Evolutionary conservation across 2,329 filamentous ascomycete genomes (phyloP).

Genomic region (Pseudogymnoascus sp.): DNA sequence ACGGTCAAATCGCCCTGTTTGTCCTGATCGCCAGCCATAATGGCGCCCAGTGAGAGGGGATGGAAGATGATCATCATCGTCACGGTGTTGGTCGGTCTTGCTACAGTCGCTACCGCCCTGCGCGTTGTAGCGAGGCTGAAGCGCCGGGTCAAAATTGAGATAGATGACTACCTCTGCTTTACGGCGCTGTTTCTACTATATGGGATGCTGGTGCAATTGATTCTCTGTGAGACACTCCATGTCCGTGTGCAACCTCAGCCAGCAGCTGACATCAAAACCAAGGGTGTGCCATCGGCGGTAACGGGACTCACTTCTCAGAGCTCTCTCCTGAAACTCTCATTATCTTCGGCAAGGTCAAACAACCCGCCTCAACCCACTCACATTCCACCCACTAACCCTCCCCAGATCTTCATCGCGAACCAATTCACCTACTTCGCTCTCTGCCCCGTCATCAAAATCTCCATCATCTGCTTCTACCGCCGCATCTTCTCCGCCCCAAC

Average conservation of each 20-base stretch:
- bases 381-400: background rate
- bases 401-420: background rate
- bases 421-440: conserved; percentile 1
- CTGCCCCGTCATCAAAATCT: background rate
- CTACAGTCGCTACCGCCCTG: background rate
- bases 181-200: background rate
- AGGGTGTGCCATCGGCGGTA: background rate
- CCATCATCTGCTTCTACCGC: conserved; percentile 8
- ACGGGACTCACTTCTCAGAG: background rate
- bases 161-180: conserved; percentile 4
- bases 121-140: conserved; percentile 2
- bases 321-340: conserved; percentile 2
- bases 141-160: background rate
- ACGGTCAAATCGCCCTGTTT: background rate
- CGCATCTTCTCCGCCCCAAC: background rate
- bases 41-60: background rate
- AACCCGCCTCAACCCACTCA: background rate
- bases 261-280: background rate
- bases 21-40: background rate
- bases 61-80: conserved; percentile 5
- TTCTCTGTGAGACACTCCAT: background rate
- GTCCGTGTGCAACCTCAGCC: background rate
- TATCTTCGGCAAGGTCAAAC: background rate
- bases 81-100: background rate
- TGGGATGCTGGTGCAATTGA: background rate